Evolutionary conservation across 2,329 filamentous ascomycete species (phyloP).

Genomic region (Penicillium sp.): DNA sequence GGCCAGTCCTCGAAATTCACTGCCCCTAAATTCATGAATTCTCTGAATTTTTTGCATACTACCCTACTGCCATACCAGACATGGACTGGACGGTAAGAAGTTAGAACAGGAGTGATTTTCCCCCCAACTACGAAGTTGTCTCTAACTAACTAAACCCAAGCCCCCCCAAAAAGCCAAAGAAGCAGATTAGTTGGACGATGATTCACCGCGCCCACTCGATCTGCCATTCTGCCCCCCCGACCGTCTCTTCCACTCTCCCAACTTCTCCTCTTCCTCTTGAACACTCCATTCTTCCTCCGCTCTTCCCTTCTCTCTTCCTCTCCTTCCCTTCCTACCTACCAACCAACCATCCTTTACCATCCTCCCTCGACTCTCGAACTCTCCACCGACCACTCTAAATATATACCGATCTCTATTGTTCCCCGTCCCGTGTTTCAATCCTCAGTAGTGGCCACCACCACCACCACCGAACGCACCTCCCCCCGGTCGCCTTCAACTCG

Average conservation of each 20-base stretch:
- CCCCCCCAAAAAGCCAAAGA: background rate
- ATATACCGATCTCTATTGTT: background rate
- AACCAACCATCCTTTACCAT: background rate
- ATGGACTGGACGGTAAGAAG: background rate
- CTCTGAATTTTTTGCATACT: background rate
- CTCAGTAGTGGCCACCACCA: background rate
- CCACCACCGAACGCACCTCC: background rate
- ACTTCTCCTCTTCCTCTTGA: conserved; percentile 2
- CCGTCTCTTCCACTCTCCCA: background rate
- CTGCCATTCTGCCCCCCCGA: background rate
- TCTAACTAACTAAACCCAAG: background rate
- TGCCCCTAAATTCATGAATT: too few species aligned
- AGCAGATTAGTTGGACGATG: conserved; percentile 1
- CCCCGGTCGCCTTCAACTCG: background rate
- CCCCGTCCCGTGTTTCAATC: background rate
- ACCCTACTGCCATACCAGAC: background rate
- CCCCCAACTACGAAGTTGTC: background rate
- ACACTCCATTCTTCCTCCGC: conserved; percentile 23
- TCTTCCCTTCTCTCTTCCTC: conserved; percentile 17
- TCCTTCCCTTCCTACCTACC: conserved; percentile 1
- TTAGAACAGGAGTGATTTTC: background rate
- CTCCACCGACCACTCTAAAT: conserved; percentile 1
- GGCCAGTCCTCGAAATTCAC: too few species aligned
- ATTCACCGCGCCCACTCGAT: conserved; percentile 6
- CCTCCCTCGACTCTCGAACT: background rate